Base-by-base conservation (phyloP, 306 rosid species). In the Inga laurina region DNA sequence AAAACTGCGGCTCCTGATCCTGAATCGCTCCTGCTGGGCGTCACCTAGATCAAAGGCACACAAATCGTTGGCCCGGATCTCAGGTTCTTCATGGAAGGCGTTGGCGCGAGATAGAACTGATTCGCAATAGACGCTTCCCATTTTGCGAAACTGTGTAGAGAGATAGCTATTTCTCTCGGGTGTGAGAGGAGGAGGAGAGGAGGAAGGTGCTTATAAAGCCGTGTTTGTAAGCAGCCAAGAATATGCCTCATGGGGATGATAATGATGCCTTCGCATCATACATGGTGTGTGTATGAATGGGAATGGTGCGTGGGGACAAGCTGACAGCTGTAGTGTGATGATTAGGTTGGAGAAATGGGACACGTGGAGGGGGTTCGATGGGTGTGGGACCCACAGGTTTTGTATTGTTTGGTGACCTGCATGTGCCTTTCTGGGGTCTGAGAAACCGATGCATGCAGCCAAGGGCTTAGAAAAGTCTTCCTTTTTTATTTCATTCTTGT, bases 111-210 rank as follows among this genome's bases (percentile, higher is more conserved):
- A 75, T 45, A 78, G 82, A 79, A 45, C 84, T 0, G 76, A 66
- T 78, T 82, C 85, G 46, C 71, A 73, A 27, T 34, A 46, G 6
- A 72, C 76, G 59, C 57, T 27, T 32, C 59, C 76, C 76, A 72
- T 72, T 59, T 22, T 45, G 15, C 15, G 1, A 2, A 71, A 71
- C 27, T 12, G 18, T 14, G 59, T 0, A 8, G 54, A 13, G 64
- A 21, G 27, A 56, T 30, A 22, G 32, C 1, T n/a, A 0, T 71
- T 27, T 71, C 21, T 35, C 45, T 67, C 5, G 0, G 54, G 75
- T 72, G 76, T 72, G 39, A 46, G 49, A 72, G 39, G 15, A 24
- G 76, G 7, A 22, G 5, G 19, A 27, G 19, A 13, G 3, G 11
- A 30, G 37, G 76, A 46, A 46, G 59, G 22, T 46, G 59, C 59